These are phyloP conservation scores for Boletus sp. DNA, from an alignment of 1,284 basidiomycete genomes.

Conservation along the genomic window DNA sequence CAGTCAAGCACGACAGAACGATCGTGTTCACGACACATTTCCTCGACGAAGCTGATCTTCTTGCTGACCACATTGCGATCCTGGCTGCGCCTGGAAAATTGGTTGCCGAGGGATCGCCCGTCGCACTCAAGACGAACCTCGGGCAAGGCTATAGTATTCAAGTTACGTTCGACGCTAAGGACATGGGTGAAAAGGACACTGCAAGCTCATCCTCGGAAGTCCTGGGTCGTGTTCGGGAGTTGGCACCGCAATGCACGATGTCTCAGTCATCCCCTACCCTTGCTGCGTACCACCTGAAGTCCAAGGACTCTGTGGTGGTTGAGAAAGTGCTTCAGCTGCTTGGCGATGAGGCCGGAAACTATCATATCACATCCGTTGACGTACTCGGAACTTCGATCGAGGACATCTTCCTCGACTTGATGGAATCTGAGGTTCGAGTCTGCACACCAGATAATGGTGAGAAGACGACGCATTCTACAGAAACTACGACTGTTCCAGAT, in stretches of 20 bases:
- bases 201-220: constrained; percentile 33
- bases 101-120: constrained; percentile 69
- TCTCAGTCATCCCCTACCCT: constrained; percentile 40
- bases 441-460: background rate
- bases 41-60: constrained; percentile 76
- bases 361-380: constrained; percentile 54
- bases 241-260: constrained; percentile 47
- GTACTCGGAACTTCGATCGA: constrained; percentile 73
- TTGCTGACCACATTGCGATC: constrained; percentile 74
- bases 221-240: constrained; percentile 39
- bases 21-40: constrained; percentile 74
- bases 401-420: constrained; percentile 74
- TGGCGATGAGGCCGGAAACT: constrained; percentile 39
- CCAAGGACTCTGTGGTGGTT: constrained; percentile 52
- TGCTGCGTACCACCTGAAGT: constrained; percentile 52
- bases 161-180: constrained; percentile 40
- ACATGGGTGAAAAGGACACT: constrained; percentile 14
- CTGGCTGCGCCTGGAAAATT: constrained; percentile 72
- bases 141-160: constrained; percentile 70
- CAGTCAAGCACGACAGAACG: constrained; percentile 60
- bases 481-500: constrained; percentile 24
- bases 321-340: constrained; percentile 54
- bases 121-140: constrained; percentile 65
- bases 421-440: constrained; percentile 42
- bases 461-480: constrained; percentile 18